These are phyloP conservation scores for Camellia lanceoleosa DNA, from an alignment of 148 eudicot genomes.

Conservation along the genomic window DNA sequence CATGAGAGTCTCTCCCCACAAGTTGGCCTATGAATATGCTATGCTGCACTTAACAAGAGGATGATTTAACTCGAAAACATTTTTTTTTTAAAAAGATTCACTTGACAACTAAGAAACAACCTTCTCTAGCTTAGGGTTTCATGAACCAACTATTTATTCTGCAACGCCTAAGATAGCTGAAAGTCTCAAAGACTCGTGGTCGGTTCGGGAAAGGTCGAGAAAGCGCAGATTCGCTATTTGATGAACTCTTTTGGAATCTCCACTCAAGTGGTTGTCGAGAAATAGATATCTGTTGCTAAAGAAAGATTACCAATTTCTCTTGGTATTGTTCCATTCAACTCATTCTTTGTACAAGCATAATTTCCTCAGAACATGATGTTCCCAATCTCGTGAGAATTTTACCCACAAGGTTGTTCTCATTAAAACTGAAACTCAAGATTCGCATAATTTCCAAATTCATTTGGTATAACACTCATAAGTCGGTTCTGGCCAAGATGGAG, in stretches of 20 bases:
- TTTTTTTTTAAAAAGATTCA: neutral
- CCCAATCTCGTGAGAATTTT: constrained; percentile 71
- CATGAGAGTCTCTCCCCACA: neutral
- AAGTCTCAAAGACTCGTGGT: constrained; percentile 35
- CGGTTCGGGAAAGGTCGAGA: constrained; percentile 71
- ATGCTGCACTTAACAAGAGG: neutral
- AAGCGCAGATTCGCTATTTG: constrained; percentile 52
- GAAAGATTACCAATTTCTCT: constrained; percentile 79
- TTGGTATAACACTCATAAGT: constrained; percentile 68
- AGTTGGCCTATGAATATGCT: neutral
- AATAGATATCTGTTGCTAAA: constrained; percentile 64
- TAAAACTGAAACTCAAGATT: constrained; percentile 65
- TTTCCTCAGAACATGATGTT: constrained; percentile 43
- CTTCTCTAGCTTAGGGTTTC: neutral
- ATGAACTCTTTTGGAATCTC: constrained; percentile 76
- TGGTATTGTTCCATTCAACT: constrained; percentile 82
- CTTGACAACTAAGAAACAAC: neutral
- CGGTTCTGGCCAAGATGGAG: constrained; percentile 74
- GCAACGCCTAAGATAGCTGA: no score
- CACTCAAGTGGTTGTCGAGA: constrained; percentile 76
- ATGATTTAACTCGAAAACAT: neutral
- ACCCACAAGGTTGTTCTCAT: constrained; percentile 77
- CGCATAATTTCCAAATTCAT: constrained; percentile 69
- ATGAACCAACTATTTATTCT: neutral
- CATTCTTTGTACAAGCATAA: constrained; percentile 77